Conservation (phyloP, 2,329 filamentous ascomycete genomes). For the Mycogone perniciosa region DNA sequence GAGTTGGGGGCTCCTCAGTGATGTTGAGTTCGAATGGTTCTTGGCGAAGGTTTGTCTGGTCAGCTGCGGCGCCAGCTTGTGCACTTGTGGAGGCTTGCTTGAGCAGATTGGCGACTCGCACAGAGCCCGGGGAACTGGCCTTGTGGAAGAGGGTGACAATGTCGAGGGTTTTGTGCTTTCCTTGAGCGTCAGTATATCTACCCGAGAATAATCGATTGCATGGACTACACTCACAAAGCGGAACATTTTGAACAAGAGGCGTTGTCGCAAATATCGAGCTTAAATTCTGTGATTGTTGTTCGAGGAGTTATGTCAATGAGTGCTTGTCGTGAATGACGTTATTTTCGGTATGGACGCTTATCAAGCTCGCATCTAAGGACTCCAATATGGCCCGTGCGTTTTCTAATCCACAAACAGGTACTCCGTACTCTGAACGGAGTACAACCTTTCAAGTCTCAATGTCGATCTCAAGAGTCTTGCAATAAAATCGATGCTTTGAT, state of each 20-base stretch:
- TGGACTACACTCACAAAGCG: constrained; percentile 16
- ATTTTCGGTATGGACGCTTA: constrained; percentile 2
- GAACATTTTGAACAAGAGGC: constrained; percentile 16
- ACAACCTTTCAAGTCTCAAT: neutral
- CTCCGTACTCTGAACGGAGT: no score
- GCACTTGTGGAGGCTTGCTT: constrained; percentile 73
- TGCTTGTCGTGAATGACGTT: constrained; percentile 11
- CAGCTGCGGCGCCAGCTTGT: constrained; percentile 59
- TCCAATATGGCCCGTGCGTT: constrained; percentile 5
- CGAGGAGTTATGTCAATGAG: neutral
- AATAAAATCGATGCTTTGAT: no score
- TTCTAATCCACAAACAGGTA: no score
- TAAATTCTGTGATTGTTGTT: neutral
- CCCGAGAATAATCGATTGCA: neutral
- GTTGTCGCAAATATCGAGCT: neutral
- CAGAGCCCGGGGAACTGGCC: constrained; percentile 64
- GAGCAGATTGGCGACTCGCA: constrained; percentile 66
- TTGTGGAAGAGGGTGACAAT: constrained; percentile 96
- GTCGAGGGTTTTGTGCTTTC: constrained; percentile 65
- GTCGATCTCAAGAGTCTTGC: no score
- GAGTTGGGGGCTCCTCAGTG: constrained; percentile 71
- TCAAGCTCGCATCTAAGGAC: neutral
- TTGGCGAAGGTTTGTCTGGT: constrained; percentile 53
- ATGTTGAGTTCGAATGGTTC: constrained; percentile 82
- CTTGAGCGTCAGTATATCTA: neutral